Evolutionary conservation across 768 basidiomycete genomes (phyloP), one percentile per base, ranked within the genome.

Genomic region (Rubroboletus pulcherrimus): DNA sequence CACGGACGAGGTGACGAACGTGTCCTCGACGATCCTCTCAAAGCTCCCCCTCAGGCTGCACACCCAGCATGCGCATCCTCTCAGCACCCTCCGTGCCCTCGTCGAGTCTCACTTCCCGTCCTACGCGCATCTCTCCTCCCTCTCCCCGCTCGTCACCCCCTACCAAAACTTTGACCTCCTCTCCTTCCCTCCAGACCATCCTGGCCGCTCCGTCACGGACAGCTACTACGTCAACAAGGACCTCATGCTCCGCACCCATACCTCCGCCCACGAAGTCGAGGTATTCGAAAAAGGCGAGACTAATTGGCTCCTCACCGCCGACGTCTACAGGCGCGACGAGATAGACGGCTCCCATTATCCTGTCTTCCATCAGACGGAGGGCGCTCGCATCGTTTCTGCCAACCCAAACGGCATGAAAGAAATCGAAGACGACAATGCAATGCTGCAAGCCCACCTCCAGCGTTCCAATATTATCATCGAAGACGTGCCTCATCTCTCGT

Each of bases 321-420:
- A 99, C 75, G 97, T 99, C 50, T 99, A 98, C 73, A 77, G 97
- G 48, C 84, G 97, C 64, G 97, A 99, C 80, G 97, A 98, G 74
- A 98, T 99, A 58, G 97, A 99, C 75, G 81, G 83, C 12, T 91
- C 89, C 9, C 97, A 99, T 69, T 97, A 98, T 70, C 97, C 97
- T 6, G 91, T 97, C 37, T 99, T 99, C 68, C 97, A 99, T 73
- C 97, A 99, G 74, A 92, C 97, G 74, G 97, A 99, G 69, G 97
- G 96, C 31, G 93, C 94, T 12, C 76, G 85, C 33, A 85, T 98
- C 53, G 92, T 93, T 69, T 72, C 79, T 34, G 79, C 82, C 24
- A 77, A 87, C 58, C 65, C 78, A 39, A 65, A 74, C 10, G 82
- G 81, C 0, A 75, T 88, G 74, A 76, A 78, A 52, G 79, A 85